Base-by-base conservation (phyloP, 2,329 filamentous ascomycete species). In the Colletotrichum brevisporum region DNA sequence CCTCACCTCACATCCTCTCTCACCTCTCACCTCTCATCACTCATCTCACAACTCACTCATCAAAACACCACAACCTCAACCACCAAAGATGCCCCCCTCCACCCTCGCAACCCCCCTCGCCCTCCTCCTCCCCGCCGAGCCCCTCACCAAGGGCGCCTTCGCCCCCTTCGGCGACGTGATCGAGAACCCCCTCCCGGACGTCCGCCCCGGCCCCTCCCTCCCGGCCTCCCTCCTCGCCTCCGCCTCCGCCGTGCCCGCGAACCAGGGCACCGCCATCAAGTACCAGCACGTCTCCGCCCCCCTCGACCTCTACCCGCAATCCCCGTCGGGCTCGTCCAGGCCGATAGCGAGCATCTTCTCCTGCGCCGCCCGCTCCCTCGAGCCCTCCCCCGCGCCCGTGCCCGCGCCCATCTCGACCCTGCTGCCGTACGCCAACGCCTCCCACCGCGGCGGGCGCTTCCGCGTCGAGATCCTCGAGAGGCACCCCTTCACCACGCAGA, bases 401-500 rank as follows among this genome's bases (percentile, higher is more conserved):
- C 43, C 60, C 24, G 53, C 69, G 18, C 60, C 71, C 16, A 62
- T 70, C 52, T 63, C 65, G 12, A 67, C 73, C 56, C 52, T 71
- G 1, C 68, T 71, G 16, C 70, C 70, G 43, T 71, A 71, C 54
- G 63, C 57, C 45, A 57, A 67, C 63, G 63, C 63, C 45, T n/a
- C 59, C 43, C 21, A 59, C 31, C 39, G 60, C 41, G 26, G 53
- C 57, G 74, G 63, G 72, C 69, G 67, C 24, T 93, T 97, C 77
- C 84, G 88, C 53, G 86, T 98, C 62, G 81, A 82, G 21, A 88
- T 97, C 66, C 88, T 98, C 36, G 96, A 99, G 80, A 87, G 96
- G 47, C 96, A 99, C 80, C 95, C 96, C 0, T 98, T 91, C 81
- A 98, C 96, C 1, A 93, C 93, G 1, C 96, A 99, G 83, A 97